These are phyloP conservation scores for Penicillium sp. DNA, from an alignment of 2,329 filamentous ascomycete species.

Conservation along the genomic window DNA sequence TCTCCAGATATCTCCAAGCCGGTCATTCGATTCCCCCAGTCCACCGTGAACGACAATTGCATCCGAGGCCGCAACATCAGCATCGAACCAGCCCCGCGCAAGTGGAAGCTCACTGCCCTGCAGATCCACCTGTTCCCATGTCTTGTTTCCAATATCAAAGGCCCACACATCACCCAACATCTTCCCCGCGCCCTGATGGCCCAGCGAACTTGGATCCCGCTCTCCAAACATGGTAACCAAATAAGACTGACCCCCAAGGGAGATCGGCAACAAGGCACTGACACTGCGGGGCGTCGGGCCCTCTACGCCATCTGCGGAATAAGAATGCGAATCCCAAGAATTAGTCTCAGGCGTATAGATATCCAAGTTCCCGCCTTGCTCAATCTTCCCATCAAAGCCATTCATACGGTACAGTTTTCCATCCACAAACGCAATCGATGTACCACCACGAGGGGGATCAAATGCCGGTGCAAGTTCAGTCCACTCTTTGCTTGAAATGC, in stretches of 20 bases:
- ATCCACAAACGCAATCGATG: slow-evolving; percentile 64
- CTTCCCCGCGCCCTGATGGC: slow-evolving; percentile 57
- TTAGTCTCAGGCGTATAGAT: slow-evolving; percentile 48
- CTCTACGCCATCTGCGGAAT: slow-evolving; percentile 41
- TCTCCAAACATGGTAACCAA: slow-evolving; percentile 57
- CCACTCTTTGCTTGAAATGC: slow-evolving; percentile 65
- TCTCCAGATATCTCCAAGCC: slow-evolving; percentile 53
- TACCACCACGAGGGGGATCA: slow-evolving; percentile 64
- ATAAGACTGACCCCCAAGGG: slow-evolving; percentile 32
- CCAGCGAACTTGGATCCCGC: slow-evolving; percentile 52
- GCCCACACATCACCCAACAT: slow-evolving; percentile 56
- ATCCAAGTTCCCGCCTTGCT: slow-evolving; percentile 72
- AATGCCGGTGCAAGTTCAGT: slow-evolving; percentile 67
- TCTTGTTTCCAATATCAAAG: slow-evolving; percentile 37
- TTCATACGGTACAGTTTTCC: slow-evolving; percentile 75
- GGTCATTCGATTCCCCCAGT: slow-evolving; percentile 53
- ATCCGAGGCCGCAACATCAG: slow-evolving; percentile 40
- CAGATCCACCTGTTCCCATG: slow-evolving; percentile 36
- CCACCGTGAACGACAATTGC: slow-evolving; percentile 52
- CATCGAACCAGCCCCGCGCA: slow-evolving; percentile 56
- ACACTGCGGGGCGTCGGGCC: slow-evolving; percentile 55
- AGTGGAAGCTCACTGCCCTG: slow-evolving; percentile 32
- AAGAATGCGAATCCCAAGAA: slow-evolving; percentile 39
- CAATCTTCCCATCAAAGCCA: slow-evolving; percentile 70
- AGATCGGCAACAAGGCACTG: slow-evolving; percentile 45